phyloP scores from a whole-genome alignment of 352 stramenopile genomes.

The Peronospora farinosa region DNA sequence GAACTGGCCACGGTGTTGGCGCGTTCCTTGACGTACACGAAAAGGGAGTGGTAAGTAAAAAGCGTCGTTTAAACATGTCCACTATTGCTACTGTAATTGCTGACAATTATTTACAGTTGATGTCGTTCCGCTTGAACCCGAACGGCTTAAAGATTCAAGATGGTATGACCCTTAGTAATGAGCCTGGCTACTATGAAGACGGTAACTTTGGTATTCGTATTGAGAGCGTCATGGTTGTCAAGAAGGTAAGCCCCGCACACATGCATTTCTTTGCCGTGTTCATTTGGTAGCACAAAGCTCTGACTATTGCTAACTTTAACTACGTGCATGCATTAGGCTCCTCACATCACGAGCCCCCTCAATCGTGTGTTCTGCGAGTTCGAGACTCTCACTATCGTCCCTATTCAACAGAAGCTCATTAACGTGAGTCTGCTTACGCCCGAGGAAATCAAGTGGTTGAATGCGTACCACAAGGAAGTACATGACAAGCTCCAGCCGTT shows the following conservation, averaged over 20 bases:
- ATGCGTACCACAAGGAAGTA: slow-evolving; percentile 90
- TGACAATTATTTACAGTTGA: slow-evolving; percentile 32
- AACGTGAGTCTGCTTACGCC: slow-evolving; percentile 87
- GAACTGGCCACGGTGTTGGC: slow-evolving; percentile 96
- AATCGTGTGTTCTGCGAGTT: slow-evolving; percentile 93
- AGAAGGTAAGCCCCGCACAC: slow-evolving; percentile 64
- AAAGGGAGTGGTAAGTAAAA: slow-evolving; percentile 60
- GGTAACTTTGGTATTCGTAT: slow-evolving; percentile 98
- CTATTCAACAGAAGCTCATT: slow-evolving; percentile 98
- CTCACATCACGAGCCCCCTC: slow-evolving; percentile 56
- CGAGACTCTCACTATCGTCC: slow-evolving; percentile 95
- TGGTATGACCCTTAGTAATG: slow-evolving; percentile 98
- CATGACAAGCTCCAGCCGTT: slow-evolving; percentile 89
- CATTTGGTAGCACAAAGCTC: neutral
- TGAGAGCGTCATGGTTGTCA: slow-evolving; percentile 95
- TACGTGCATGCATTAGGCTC: slow-evolving; percentile 21
- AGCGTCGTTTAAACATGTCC: neutral
- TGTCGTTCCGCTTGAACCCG: slow-evolving; percentile 83
- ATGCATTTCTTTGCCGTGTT: neutral
- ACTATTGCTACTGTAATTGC: neutral
- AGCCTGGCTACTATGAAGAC: slow-evolving; percentile 97
- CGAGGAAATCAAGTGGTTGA: slow-evolving; percentile 93
- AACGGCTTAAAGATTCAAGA: slow-evolving; percentile 78
- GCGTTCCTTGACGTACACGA: slow-evolving; percentile 97
- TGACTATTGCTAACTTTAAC: slow-evolving; percentile 4